Evolutionary conservation across 441 rosid species (phyloP), one percentile per base, ranked within the genome.

Genomic region (Euphorbia celastroides): DNA sequence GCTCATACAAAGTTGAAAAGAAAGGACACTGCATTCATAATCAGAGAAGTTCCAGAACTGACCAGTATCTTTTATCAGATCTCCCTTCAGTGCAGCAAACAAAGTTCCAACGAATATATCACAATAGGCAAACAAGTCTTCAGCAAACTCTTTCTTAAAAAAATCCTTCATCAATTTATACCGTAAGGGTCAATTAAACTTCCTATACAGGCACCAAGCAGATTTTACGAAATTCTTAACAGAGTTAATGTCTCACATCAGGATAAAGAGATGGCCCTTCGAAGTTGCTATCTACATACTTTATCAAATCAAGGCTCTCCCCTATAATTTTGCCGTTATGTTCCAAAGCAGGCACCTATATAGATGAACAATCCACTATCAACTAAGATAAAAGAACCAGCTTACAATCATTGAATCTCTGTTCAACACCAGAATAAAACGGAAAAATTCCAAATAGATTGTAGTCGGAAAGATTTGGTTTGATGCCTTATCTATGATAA

Each of bases 291-390:
- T 93, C 92, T 20, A 91, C 59, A 62, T 91, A 91, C 66, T 82
- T 88, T 66, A 93, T 75, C 80, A 93, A 73, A 75, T 91, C 96
- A 34, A 91, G 80, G 81, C 93, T 88, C 80, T 93, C 97, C 27
- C 99, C 96, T 6, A 65, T 85, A 62, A 91, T 42, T 79, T 91
- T 85, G 4, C 97, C 95, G 48, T 93, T 81, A 81, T 93, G 96
- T 57, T 93, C 97, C 80, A 93, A 67, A 23, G 95, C 72, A 27
- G 97, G 97, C 13, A 93, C 93, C 97, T 93, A 31, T 20, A 55
- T 55, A 64, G 20, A 27, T 65, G n/a, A 14, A 64, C n/a, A n/a
- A n/a, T n/a, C n/a, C n/a, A n/a, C n/a, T n/a, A n/a, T n/a, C n/a
- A n/a, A n/a, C n/a, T n/a, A n/a, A n/a, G n/a, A n/a, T n/a, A n/a